Conservation (phyloP, 75 land plant species). For the Azolla pinnata region DNA sequence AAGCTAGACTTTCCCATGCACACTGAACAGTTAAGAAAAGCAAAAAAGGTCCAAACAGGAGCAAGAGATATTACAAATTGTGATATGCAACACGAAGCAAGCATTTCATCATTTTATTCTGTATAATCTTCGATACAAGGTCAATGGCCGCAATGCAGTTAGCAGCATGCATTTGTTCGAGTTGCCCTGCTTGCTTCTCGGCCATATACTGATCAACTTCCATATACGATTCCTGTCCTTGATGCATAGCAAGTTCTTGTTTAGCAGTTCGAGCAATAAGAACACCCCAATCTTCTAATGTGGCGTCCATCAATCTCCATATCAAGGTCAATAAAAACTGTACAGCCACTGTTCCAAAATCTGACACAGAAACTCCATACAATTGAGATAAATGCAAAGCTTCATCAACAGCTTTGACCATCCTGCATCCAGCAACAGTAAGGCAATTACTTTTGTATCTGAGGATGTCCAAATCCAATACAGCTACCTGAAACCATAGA, state of each 20-base stretch:
- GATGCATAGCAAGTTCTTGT: conserved; percentile 26
- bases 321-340: conserved; percentile 49
- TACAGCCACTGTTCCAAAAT: conserved; percentile 63
- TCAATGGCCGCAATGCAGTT: conserved; percentile 62
- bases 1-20: not conserved
- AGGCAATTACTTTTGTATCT: not conserved
- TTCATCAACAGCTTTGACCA: conserved; percentile 50
- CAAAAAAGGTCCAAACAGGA: not conserved
- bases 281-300: conserved; percentile 69
- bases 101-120: conserved; percentile 44
- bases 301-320: conserved; percentile 67
- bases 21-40: not conserved
- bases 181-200: conserved; percentile 32
- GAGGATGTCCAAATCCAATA: conserved; percentile 1
- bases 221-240: conserved; percentile 39
- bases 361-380: conserved; percentile 39
- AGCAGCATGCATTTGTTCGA: conserved; percentile 32
- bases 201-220: conserved; percentile 27
- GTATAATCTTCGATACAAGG: conserved; percentile 46
- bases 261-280: conserved; percentile 31
- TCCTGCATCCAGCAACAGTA: conserved; percentile 31
- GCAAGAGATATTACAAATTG: conserved; percentile 43
- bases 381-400: conserved; percentile 50
- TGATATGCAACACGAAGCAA: conserved; percentile 63
- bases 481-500: not conserved